phyloP scores from a whole-genome alignment of 805 yeast genomes.

The Metschnikowia koreensis region DNA sequence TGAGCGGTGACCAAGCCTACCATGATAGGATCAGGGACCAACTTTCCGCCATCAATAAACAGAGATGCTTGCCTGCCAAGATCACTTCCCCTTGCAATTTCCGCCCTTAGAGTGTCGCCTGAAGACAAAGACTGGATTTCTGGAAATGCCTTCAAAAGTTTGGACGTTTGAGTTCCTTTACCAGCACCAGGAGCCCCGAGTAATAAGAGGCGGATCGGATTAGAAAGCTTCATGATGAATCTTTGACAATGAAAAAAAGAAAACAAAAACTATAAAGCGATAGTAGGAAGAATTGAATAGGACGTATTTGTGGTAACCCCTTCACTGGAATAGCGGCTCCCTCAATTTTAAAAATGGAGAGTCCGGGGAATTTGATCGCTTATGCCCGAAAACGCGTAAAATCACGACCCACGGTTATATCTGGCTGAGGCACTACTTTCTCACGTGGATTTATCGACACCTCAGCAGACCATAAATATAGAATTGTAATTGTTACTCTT shows the following conservation, averaged over 20 bases:
- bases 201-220: constrained; percentile 51
- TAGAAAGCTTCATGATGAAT: constrained; percentile 7
- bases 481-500: too few species aligned
- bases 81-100: constrained; percentile 53
- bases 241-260: neutral
- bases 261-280: neutral
- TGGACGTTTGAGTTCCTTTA: constrained; percentile 83
- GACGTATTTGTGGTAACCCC: too few species aligned
- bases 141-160: constrained; percentile 55
- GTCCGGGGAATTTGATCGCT: neutral
- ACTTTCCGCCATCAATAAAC: constrained; percentile 58
- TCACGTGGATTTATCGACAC: neutral
- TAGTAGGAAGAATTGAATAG: neutral
- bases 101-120: constrained; percentile 77
- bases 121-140: constrained; percentile 64
- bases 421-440: neutral
- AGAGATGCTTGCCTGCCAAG: constrained; percentile 58
- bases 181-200: constrained; percentile 97
- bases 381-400: neutral
- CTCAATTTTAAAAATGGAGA: neutral
- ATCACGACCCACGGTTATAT: neutral
- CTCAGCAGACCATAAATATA: too few species aligned
- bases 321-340: too few species aligned
- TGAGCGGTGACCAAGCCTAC: constrained; percentile 55
- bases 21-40: constrained; percentile 75